Evolutionary conservation across 2,329 filamentous ascomycete species (phyloP).

Genomic region (Diaporthe vaccinii): DNA sequence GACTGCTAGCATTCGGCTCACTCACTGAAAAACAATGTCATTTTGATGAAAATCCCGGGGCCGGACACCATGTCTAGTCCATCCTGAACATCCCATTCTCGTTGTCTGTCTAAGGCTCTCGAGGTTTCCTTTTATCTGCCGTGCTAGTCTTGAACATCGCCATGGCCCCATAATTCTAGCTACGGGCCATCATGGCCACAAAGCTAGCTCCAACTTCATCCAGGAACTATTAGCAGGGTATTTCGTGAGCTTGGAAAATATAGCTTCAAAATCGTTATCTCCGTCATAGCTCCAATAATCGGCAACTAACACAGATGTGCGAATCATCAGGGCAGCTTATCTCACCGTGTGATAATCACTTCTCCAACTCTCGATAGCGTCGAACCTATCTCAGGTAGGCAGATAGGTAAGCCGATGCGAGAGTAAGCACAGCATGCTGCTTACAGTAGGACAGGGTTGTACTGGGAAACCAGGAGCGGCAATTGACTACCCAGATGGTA

Average conservation of each 20-base stretch:
- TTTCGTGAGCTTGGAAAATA: background rate
- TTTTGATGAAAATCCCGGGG: too few species aligned
- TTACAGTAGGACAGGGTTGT: background rate
- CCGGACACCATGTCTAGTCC: too few species aligned
- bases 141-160: too few species aligned
- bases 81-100: too few species aligned
- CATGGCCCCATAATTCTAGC: too few species aligned
- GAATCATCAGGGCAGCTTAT: slow-evolving; percentile 20
- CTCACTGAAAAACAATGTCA: too few species aligned
- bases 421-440: background rate
- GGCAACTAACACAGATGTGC: background rate
- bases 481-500: background rate
- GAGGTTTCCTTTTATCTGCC: too few species aligned
- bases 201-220: too few species aligned
- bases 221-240: too few species aligned
- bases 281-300: slow-evolving; percentile 11
- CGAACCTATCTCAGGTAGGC: slow-evolving; percentile 10
- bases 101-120: too few species aligned
- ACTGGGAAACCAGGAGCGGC: background rate
- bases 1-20: too few species aligned
- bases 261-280: background rate
- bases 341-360: background rate
- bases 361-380: slow-evolving; percentile 31
- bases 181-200: too few species aligned
- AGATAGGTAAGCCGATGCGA: background rate